phyloP scores from a whole-genome alignment of 2,329 filamentous ascomycete genomes.

The Phialophora verrucosa region DNA sequence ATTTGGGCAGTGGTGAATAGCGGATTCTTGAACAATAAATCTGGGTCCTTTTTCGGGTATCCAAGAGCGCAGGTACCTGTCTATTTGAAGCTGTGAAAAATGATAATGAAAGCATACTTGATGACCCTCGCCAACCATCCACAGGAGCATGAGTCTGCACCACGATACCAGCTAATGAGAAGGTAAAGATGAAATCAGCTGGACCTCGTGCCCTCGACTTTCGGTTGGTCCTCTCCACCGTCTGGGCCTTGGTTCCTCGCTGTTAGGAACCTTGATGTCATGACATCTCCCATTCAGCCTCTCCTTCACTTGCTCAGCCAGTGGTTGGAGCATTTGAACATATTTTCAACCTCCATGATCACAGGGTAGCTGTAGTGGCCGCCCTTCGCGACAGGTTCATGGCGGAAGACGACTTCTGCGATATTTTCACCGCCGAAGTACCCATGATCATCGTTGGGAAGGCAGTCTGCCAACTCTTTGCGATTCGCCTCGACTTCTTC shows the following conservation, averaged over 20 bases:
- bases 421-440: conserved; percentile 32
- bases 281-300: background rate
- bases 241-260: background rate
- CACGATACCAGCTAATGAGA: background rate
- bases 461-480: conserved; percentile 14
- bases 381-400: conserved; percentile 20
- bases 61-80: background rate
- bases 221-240: background rate
- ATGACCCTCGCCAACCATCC: background rate
- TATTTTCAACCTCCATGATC: conserved; percentile 9
- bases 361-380: conserved; percentile 13
- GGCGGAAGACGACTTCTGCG: conserved; percentile 26
- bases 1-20: background rate
- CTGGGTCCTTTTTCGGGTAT: background rate
- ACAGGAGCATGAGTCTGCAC: background rate
- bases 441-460: conserved; percentile 10
- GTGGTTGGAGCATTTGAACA: conserved; percentile 23
- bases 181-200: background rate
- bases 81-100: background rate
- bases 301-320: conserved; percentile 25
- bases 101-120: background rate
- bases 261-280: background rate
- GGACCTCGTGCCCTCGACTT: background rate
- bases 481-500: conserved; percentile 12
- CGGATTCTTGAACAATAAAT: background rate